A percentile compares a stretch with the other conserved stretches of the same genome.
phyloP scores from a whole-genome alignment of 78 protist species.

The Creolimax fragrantissima region DNA sequence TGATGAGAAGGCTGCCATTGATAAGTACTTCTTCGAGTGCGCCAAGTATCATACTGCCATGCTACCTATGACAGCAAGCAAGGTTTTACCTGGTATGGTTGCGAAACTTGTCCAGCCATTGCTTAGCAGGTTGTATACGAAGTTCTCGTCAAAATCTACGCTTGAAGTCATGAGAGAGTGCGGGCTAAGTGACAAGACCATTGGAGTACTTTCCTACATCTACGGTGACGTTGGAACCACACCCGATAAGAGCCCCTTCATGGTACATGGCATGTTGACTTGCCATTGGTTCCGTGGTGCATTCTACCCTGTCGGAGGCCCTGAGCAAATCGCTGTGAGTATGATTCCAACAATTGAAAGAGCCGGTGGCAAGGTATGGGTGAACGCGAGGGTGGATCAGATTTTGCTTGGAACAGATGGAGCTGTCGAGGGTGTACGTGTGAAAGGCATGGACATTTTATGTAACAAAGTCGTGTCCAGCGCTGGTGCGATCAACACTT shows the following conservation, averaged over 20 bases:
- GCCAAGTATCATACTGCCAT: not conserved
- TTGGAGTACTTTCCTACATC: not conserved
- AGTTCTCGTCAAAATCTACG: not conserved
- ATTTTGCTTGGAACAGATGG: not conserved
- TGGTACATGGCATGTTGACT: not conserved
- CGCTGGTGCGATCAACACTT: not conserved
- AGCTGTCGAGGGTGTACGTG: not conserved
- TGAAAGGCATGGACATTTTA: not conserved
- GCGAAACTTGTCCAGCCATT: not conserved
- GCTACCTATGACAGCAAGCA: not conserved
- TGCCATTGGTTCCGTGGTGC: slow-evolving; percentile 1
- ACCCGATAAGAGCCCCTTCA: not conserved
- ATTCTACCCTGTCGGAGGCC: not conserved
- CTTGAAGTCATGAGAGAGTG: not conserved
- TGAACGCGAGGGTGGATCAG: not conserved
- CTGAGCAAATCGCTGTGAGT: not conserved
- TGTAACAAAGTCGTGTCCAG: not conserved
- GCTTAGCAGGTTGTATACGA: not conserved
- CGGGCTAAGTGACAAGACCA: not conserved
- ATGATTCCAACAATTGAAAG: not conserved
- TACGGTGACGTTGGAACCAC: not conserved
- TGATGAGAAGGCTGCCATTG: not conserved
- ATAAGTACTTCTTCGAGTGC: not conserved
- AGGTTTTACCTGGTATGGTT: not conserved
- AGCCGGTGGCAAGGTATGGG: not conserved